Percentiles rank a stretch among this genome's conserved stretches.
phyloP scores from a whole-genome alignment of 257 asterid genomes.

The Solanum sparsipilum region DNA sequence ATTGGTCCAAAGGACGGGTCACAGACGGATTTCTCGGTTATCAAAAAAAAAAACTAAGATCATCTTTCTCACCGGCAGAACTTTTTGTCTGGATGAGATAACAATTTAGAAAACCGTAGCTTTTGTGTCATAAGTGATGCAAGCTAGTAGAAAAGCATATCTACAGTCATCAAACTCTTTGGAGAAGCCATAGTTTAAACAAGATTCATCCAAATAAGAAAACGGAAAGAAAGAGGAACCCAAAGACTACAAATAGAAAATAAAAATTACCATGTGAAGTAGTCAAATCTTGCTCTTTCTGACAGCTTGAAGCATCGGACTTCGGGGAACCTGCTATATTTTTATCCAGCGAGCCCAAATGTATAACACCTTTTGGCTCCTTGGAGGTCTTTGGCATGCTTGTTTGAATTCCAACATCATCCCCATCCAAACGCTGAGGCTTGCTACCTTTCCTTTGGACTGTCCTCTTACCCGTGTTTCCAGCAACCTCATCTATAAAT shows the following conservation, averaged over 20 bases:
- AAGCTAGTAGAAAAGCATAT: not conserved
- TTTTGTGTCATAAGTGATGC: not conserved
- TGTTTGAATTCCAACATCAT: slow-evolving; percentile 36
- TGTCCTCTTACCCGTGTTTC: slow-evolving; percentile 30
- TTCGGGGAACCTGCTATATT: slow-evolving; percentile 40
- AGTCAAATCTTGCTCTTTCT: slow-evolving; percentile 42
- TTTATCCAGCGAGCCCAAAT: slow-evolving; percentile 68
- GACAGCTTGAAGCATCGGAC: slow-evolving; percentile 52
- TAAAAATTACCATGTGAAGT: slow-evolving; percentile 46
- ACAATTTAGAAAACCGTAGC: not conserved
- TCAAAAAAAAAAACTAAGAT: not conserved
- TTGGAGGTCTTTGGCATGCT: slow-evolving; percentile 35
- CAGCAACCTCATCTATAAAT: slow-evolving; percentile 39
- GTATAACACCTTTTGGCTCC: slow-evolving; percentile 85
- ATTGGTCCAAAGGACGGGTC: too few relatives aligned
- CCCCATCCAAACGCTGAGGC: slow-evolving; percentile 28
- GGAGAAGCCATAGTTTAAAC: not conserved
- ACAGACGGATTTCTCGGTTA: too few relatives aligned
- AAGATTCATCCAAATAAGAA: not conserved
- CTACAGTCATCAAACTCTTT: not conserved
- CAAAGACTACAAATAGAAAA: not conserved
- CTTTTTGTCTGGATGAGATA: not conserved
- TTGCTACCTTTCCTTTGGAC: slow-evolving; percentile 55
- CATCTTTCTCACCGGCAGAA: not conserved
- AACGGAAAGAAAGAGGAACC: not conserved